Evolutionary conservation across 371 early-diverging fungal species (phyloP).

Genomic region (Mucor plumbeus): DNA sequence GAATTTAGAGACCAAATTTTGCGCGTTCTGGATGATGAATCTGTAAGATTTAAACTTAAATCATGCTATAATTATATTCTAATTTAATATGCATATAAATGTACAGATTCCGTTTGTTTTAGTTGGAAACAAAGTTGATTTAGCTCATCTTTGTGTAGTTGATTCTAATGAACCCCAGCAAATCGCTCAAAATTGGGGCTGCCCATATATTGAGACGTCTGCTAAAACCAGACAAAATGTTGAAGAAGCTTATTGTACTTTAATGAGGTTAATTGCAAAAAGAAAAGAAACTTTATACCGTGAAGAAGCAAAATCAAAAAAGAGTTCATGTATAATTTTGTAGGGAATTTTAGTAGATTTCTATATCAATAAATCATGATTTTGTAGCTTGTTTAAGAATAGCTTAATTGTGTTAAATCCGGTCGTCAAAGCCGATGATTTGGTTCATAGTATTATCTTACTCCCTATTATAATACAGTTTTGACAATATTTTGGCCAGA

Average conservation of each 20-base stretch:
- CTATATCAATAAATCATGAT: neutral
- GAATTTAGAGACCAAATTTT: conserved; percentile 91
- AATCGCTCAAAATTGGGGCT: conserved; percentile 77
- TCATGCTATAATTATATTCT: no score
- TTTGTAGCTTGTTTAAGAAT: neutral
- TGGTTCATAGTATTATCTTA: no score
- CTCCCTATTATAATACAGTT: no score
- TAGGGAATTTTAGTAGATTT: conserved; percentile 16
- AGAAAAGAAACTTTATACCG: conserved; percentile 57
- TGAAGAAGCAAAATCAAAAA: conserved; percentile 51
- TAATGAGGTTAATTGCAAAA: conserved; percentile 74
- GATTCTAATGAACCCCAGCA: conserved; percentile 65
- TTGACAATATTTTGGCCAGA: no score
- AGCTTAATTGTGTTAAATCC: no score
- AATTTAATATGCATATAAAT: neutral
- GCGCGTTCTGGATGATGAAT: conserved; percentile 84
- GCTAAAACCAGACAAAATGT: conserved; percentile 86
- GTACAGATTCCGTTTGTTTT: conserved; percentile 76
- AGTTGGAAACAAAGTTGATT: conserved; percentile 88
- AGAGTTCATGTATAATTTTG: conserved; percentile 56
- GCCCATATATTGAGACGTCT: conserved; percentile 81
- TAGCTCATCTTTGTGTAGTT: conserved; percentile 72
- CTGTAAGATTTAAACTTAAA: no score
- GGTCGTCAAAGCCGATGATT: no score
- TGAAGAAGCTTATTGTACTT: conserved; percentile 73